Conservation (phyloP, 2,329 filamentous ascomycete species). For the Fusarium verticillioides region DNA sequence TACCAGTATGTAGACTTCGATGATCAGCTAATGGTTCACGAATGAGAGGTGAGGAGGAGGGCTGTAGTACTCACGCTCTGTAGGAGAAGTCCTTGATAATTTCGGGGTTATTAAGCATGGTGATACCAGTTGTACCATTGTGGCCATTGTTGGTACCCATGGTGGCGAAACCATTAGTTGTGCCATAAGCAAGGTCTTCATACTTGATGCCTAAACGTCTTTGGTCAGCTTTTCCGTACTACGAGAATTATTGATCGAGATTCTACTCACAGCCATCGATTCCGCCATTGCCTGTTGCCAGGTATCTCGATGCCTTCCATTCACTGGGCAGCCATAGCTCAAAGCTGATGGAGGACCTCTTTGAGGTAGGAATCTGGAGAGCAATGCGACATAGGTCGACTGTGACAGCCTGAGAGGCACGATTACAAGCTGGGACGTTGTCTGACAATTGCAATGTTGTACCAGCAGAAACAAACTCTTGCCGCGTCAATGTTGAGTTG, state of each 20-base stretch:
- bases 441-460: neutral
- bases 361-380: slow-evolving; percentile 14
- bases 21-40: neutral
- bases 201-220: slow-evolving; percentile 52
- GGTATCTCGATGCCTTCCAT: slow-evolving; percentile 56
- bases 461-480: slow-evolving; percentile 3
- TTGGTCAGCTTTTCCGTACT: too few species aligned
- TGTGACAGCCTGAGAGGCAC: slow-evolving; percentile 4
- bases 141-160: slow-evolving; percentile 63
- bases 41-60: rapidly evolving
- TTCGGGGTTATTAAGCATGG: slow-evolving; percentile 50
- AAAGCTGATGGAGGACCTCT: slow-evolving; percentile 43
- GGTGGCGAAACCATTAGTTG: slow-evolving; percentile 55
- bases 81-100: slow-evolving; percentile 52
- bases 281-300: slow-evolving; percentile 62
- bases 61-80: slow-evolving; percentile 8
- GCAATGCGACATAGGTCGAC: slow-evolving; percentile 17
- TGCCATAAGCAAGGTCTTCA: slow-evolving; percentile 52
- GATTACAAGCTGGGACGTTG: slow-evolving; percentile 20
- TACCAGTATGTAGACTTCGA: neutral
- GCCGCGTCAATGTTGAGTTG: slow-evolving; percentile 23
- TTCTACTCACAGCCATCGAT: too few species aligned
- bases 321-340: slow-evolving; percentile 60
- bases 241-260: too few species aligned
- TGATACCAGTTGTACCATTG: slow-evolving; percentile 50